Conservation (phyloP, 2,329 filamentous ascomycete species). For the Aspergillus brasiliensis region DNA sequence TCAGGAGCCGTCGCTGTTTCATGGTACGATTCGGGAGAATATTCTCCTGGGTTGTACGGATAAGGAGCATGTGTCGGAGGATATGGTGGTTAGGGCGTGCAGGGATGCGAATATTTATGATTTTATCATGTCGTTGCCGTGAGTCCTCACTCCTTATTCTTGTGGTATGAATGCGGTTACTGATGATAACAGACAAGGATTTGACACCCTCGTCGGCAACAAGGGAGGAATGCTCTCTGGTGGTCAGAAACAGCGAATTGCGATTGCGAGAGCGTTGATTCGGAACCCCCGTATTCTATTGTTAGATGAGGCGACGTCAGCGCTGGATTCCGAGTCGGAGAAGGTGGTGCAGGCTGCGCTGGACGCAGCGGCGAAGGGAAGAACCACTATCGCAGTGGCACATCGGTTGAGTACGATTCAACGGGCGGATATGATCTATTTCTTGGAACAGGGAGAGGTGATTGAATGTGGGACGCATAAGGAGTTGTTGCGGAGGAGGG, state of each 20-base stretch:
- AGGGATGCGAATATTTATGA: constrained; percentile 31
- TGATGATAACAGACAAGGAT: constrained; percentile 20
- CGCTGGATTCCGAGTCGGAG: constrained; percentile 49
- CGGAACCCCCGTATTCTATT: constrained; percentile 36
- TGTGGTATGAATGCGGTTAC: not conserved
- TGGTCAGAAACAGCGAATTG: constrained; percentile 40
- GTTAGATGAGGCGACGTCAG: constrained; percentile 43
- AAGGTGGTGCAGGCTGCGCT: constrained; percentile 65
- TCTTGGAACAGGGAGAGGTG: constrained; percentile 81
- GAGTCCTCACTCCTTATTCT: not conserved
- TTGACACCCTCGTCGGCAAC: constrained; percentile 27
- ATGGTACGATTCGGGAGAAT: constrained; percentile 68
- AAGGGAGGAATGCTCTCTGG: constrained; percentile 33
- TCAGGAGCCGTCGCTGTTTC: constrained; percentile 71
- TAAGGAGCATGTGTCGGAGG: constrained; percentile 15
- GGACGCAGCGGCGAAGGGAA: constrained; percentile 75
- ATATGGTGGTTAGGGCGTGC: constrained; percentile 23
- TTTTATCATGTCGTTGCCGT: constrained; percentile 31
- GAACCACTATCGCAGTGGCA: constrained; percentile 88
- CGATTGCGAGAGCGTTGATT: constrained; percentile 40
- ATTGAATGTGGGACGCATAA: constrained; percentile 78
- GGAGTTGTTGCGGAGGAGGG: constrained; percentile 67
- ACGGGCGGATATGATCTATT: constrained; percentile 87
- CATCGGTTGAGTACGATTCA: constrained; percentile 88
- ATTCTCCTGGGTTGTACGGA: constrained; percentile 58